phyloP scores from a whole-genome alignment of 2,329 filamentous ascomycete species.

The Calonectria crousiana region DNA sequence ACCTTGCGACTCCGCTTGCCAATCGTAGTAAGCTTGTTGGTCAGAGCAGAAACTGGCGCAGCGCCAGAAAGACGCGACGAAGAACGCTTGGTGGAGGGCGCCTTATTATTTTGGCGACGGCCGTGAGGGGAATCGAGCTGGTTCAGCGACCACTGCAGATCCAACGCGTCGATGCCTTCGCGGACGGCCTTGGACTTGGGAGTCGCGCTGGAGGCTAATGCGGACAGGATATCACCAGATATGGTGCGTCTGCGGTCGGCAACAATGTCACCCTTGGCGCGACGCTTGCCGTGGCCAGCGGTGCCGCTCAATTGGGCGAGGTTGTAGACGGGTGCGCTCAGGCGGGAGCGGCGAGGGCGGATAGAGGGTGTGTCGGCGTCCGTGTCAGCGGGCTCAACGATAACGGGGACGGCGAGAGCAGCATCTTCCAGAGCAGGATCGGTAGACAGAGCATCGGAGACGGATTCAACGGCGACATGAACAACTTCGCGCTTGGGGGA shows the following conservation, averaged over 20 bases:
- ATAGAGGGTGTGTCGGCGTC: constrained; percentile 43
- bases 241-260: constrained; percentile 60
- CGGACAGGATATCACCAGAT: constrained; percentile 54
- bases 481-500: constrained; percentile 54
- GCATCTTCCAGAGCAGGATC: constrained; percentile 25
- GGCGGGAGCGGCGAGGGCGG: constrained; percentile 67
- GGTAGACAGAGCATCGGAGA: constrained; percentile 15
- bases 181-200: constrained; percentile 38
- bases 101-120: constrained; percentile 47
- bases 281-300: constrained; percentile 69
- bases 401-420: constrained; percentile 27
- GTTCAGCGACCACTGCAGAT: constrained; percentile 57
- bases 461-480: constrained; percentile 42
- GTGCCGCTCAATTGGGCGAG: constrained; percentile 73
- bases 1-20: constrained; percentile 72
- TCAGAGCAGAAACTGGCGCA: constrained; percentile 57
- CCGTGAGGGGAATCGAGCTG: constrained; percentile 51
- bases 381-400: constrained; percentile 26
- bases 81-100: constrained; percentile 53
- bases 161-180: constrained; percentile 61
- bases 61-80: constrained; percentile 54
- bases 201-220: constrained; percentile 29
- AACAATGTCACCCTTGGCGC: constrained; percentile 63
- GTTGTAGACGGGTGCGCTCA: constrained; percentile 75
- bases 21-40: constrained; percentile 63